These are phyloP conservation scores for Didymella glomerata DNA, from an alignment of 2,329 filamentous ascomycete genomes.

Conservation along the genomic window DNA sequence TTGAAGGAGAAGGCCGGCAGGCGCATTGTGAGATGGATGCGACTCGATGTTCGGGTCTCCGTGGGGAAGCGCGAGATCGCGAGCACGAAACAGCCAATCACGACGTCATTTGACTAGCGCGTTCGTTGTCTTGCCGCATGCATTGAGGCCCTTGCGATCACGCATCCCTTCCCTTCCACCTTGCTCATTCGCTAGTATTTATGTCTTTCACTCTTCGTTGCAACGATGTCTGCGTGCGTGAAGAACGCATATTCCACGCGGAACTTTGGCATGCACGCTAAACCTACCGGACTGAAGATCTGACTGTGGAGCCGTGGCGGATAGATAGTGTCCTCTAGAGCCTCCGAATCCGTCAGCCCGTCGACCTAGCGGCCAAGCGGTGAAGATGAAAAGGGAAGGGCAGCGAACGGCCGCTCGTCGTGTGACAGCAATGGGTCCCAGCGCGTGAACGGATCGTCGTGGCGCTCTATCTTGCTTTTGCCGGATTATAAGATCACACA, in stretches of 20 bases:
- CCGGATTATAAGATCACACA: constrained; percentile 7
- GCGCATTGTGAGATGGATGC: neutral
- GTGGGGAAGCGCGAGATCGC: neutral
- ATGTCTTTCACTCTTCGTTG: neutral
- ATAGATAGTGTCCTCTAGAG: constrained; percentile 9
- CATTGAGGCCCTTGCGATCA: neutral
- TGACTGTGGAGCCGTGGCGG: constrained; percentile 15
- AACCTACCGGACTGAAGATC: constrained; percentile 5
- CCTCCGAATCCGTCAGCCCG: constrained; percentile 13
- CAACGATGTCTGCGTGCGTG: neutral
- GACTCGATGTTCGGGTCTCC: neutral
- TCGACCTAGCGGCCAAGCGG: constrained; percentile 14
- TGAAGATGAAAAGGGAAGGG: constrained; percentile 7
- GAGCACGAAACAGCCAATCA: neutral
- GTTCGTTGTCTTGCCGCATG: neutral
- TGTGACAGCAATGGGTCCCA: constrained; percentile 8
- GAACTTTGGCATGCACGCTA: constrained; percentile 5
- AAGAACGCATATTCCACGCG: neutral
- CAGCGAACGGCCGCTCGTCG: constrained; percentile 4
- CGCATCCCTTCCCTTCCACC: constrained; percentile 2
- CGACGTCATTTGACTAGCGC: constrained; percentile 2
- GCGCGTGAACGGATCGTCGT: constrained; percentile 9
- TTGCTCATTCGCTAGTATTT: neutral
- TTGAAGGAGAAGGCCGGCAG: neutral
- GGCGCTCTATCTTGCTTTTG: neutral